Base-by-base conservation (phyloP, 768 basidiomycete species). In the Lactarius vividus region DNA sequence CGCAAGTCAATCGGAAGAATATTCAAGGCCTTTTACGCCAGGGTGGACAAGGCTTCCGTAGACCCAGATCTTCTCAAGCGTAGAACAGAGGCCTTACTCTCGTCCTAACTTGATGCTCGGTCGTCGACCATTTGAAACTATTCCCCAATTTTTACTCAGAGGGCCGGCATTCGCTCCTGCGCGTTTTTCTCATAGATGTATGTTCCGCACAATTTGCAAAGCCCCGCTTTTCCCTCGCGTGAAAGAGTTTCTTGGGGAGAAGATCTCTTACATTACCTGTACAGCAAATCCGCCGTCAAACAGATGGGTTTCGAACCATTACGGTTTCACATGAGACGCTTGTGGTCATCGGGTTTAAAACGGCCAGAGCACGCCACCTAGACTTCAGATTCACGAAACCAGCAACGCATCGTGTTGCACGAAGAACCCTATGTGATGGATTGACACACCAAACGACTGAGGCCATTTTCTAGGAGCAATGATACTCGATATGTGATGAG, bases 21-120 rank as follows among this genome's bases (percentile, higher is more conserved):
- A 65, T 81, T 88, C 75, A 88, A 87, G 74, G 75, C 77, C 13
- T 91, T 92, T 72, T 91, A 88, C 73, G 73, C 79, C 16, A 77
- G 77, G 66, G 80, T 89, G 4, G 86, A 91, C 74, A 85, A 82
- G 70, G 81, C 83, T 3, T 73, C 73, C 15, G 88, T 90, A 8
- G 84, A 88, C 69, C 70, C 84, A 4, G 77, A 80, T 52, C 72
- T 86, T 49, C 86, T 91, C 18, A 88, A 83, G 70, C 73, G 76
- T 60, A 81, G 84, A 68, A 79, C 82, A 10, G 77, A 82, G 40
- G 75, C 69, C 26, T 70, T 85, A 57, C 70, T 83, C 62, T 63
- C 73, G 8, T 10, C 53, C 28, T 65, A 54, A 65, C 56, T n/a
- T 18, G 28, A 61, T 13, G 37, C 46, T 33, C 29, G 31, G 56